Conservation (phyloP, 768 basidiomycete genomes). For the Brasilioporus rufonigricans region DNA sequence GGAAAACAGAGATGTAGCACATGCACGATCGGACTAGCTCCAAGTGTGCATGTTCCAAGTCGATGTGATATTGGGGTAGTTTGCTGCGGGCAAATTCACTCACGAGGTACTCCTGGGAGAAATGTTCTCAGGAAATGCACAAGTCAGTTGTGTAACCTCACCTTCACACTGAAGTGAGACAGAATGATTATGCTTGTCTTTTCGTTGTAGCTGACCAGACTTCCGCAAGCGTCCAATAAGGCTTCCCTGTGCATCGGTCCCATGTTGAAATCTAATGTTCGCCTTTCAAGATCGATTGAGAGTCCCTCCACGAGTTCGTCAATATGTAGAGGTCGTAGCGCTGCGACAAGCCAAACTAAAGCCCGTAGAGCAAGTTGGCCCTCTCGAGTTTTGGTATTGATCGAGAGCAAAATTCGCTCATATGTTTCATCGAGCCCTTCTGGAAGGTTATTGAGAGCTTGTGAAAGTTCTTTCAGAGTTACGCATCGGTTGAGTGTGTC, state of each 20-base stretch:
- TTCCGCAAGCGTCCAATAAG: conserved; percentile 5
- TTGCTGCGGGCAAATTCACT: too few relatives aligned
- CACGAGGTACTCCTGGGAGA: too few relatives aligned
- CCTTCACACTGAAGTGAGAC: not conserved
- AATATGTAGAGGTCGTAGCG: not conserved
- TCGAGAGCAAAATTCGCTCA: not conserved
- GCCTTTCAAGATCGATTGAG: not conserved
- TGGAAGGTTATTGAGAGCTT: not conserved
- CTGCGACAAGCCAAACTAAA: not conserved
- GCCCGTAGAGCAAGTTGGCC: not conserved
- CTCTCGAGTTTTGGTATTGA: not conserved
- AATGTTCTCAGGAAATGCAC: too few relatives aligned
- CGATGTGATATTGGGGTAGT: too few relatives aligned
- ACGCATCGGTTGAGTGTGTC: not conserved
- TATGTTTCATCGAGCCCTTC: not conserved
- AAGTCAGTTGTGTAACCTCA: not conserved
- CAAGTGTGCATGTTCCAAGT: too few relatives aligned
- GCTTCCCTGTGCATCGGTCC: conserved; percentile 2
- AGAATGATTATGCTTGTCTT: not conserved
- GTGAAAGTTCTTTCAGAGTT: not conserved
- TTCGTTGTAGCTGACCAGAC: conserved; percentile 1
- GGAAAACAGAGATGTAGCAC: too few relatives aligned
- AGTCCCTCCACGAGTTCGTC: conserved; percentile 1
- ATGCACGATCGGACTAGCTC: too few relatives aligned
- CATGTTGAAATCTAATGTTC: not conserved